Evolutionary conservation across 805 yeast genomes (phyloP).

Genomic region (Yarrowia sp.): DNA sequence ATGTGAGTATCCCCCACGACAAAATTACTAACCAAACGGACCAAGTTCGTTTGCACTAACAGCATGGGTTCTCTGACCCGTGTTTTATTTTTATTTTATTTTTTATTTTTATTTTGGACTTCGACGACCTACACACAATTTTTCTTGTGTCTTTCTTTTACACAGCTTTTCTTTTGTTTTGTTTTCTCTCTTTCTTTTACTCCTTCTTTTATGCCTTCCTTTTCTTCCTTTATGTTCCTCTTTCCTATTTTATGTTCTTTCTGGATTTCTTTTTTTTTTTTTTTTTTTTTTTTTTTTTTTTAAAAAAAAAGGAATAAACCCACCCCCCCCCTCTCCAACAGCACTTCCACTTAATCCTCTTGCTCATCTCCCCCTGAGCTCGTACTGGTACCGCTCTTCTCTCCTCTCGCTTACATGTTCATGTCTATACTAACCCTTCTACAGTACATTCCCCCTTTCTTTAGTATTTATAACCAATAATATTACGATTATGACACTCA

Average conservation of each 20-base stretch:
- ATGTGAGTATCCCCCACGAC: slow-evolving; percentile 19
- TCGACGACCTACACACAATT: no score
- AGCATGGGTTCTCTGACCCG: no score
- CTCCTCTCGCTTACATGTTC: neutral
- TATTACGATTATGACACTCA: neutral
- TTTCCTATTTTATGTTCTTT: neutral
- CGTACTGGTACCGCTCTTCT: no score
- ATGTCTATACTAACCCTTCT: slow-evolving; percentile 4
- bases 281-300: neutral
- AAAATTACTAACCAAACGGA: neutral
- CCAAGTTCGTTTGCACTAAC: no score
- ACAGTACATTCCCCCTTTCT: neutral
- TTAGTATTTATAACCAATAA: slow-evolving; percentile 3
- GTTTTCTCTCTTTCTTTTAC: neutral
- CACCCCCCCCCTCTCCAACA: slow-evolving; percentile 6
- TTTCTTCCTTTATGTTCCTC: neutral
- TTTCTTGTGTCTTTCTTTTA: neutral
- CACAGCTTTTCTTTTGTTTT: neutral
- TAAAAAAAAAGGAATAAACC: no score
- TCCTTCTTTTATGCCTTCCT: no score
- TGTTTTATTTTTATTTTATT: neutral
- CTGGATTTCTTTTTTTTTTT: neutral
- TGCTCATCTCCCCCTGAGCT: neutral
- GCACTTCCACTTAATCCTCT: neutral
- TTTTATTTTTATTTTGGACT: neutral